Evolutionary conservation across 2,329 filamentous ascomycete species (phyloP), one percentile per base, ranked within the genome.

Genomic region (Diaporthe vaccinii): DNA sequence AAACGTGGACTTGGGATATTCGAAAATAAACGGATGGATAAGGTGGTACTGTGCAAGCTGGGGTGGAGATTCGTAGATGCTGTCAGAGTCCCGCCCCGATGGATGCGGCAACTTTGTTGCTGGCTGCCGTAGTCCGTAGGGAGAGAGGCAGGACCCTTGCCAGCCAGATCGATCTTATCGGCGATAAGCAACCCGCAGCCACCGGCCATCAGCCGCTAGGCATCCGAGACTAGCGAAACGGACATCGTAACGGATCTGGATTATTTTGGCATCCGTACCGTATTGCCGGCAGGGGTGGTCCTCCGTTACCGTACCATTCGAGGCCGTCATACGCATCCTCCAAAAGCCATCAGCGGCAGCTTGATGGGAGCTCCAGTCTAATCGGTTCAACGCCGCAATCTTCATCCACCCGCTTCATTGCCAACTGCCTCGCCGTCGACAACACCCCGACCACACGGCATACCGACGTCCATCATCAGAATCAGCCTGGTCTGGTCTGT

Each of bases 301-400:
- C 34, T 41, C 34, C 25, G 57, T 72, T 20, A 49, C 58, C 41
- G 41, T 61, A 31, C 55, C 69, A 72, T 61, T 72, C 57, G n/a
- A 62, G 57, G 57, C 71, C 71, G 71, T 73, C 71, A 73, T 73
- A 73, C 58, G 71, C 71, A 73, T 36, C 34, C 70, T 62, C 57
- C 57, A 55, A 62, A 44, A 53, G 25, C 39, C 75, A 69, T 76
- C 74, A 74, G 71, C 59, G n/a, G 61, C 74, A 76, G 74, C 74
- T 76, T 51, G 34, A 59, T 31, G 46, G 41, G 65, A 68, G 57
- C 74, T 71, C 71, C 58, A 69, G 49, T 55, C 65, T 55, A 22
- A 51, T 53, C 65, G 65, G 65, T 22, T 51, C 36, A 70, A 70
- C 62, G 51, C 25, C 62, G 62, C 72, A 74, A 69, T 69, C 59